Conservation (phyloP, 2,329 filamentous ascomycete genomes). For the Triangularia verruculosa region DNA sequence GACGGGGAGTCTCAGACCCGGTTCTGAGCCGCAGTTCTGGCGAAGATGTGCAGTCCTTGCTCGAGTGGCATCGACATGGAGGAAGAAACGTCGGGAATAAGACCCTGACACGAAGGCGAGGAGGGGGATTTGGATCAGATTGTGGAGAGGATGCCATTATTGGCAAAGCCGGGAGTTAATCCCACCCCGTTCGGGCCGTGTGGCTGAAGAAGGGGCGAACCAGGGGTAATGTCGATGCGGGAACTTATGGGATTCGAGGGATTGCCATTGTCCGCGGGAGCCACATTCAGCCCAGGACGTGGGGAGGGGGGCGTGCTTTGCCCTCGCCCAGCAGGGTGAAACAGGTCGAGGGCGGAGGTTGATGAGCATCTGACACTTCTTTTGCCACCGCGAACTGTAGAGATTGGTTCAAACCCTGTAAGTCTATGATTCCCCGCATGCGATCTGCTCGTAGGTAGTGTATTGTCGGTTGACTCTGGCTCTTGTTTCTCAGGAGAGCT, state of each 20-base stretch:
- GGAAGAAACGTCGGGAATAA: background rate
- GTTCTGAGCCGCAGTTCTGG: background rate
- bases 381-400: background rate
- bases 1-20: background rate
- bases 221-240: background rate
- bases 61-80: background rate
- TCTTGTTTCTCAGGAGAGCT: too few species aligned
- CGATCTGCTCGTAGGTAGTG: background rate
- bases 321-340: background rate
- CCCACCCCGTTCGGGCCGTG: background rate
- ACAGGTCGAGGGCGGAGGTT: background rate
- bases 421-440: background rate
- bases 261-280: background rate
- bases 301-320: background rate
- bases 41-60: background rate
- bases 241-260: background rate
- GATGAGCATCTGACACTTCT: background rate
- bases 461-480: too few species aligned
- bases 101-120: background rate
- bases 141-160: background rate
- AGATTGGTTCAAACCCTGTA: background rate
- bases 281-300: background rate
- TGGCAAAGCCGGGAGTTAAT: background rate
- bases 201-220: background rate
- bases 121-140: background rate